Percentiles rank a stretch among this genome's conserved stretches.
These are phyloP conservation scores for Rhodotorula sp. DNA, from an alignment of 1,284 basidiomycete genomes.

Conservation along the genomic window DNA sequence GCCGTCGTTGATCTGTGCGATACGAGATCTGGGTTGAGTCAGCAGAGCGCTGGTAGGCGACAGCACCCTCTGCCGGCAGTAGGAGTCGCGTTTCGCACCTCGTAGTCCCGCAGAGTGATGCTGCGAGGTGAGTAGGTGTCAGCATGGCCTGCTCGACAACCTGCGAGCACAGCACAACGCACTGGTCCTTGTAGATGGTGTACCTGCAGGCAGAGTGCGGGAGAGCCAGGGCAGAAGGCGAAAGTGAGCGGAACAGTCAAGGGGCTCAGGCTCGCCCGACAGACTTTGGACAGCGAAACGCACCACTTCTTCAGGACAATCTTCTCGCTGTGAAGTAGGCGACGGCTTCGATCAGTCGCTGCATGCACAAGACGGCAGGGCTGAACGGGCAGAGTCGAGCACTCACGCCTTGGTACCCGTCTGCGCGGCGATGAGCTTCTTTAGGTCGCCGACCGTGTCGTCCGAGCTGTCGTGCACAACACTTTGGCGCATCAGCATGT, in stretches of 20 bases:
- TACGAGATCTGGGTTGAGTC: not conserved
- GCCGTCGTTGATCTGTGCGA: constrained; percentile 45
- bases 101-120: constrained; percentile 90
- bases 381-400: not conserved
- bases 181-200: constrained; percentile 81
- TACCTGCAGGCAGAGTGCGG: constrained; percentile 64
- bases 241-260: not conserved
- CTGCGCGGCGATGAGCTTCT: constrained; percentile 94
- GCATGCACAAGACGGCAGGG: not conserved
- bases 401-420: constrained; percentile 73
- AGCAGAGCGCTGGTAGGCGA: not conserved
- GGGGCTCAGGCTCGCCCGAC: too few species aligned
- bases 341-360: not conserved
- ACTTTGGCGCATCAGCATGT: too few species aligned
- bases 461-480: constrained; percentile 68
- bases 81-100: constrained; percentile 59
- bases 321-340: constrained; percentile 58
- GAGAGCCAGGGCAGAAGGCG: not conserved
- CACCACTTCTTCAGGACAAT: constrained; percentile 97
- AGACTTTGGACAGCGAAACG: constrained; percentile 44
- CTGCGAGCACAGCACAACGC: not conserved
- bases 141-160: constrained; percentile 3
- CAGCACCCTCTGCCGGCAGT: too few species aligned
- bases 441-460: constrained; percentile 95
- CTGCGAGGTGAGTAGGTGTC: constrained; percentile 32